Conservation (phyloP, 2,329 filamentous ascomycete species). For the Incumbomyces delicatus region DNA sequence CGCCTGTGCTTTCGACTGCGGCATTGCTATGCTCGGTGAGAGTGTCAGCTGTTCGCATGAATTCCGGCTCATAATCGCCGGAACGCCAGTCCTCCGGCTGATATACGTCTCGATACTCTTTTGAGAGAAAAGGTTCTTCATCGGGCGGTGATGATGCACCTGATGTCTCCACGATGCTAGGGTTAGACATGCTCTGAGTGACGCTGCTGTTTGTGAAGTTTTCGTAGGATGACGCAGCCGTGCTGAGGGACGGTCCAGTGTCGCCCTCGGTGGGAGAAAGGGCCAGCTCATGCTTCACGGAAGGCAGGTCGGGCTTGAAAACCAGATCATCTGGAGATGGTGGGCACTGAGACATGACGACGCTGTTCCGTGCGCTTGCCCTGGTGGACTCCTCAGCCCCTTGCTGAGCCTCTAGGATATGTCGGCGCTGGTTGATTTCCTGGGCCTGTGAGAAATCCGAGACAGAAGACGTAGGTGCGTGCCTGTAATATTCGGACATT, state of each 20-base stretch:
- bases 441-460: slow-evolving; percentile 22
- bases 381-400: slow-evolving; percentile 7
- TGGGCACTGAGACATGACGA: slow-evolving; percentile 17
- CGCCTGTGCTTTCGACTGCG: slow-evolving; percentile 8
- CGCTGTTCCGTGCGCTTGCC: slow-evolving; percentile 6
- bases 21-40: slow-evolving; percentile 15
- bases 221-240: slow-evolving; percentile 37
- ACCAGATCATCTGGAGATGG: slow-evolving; percentile 24
- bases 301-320: slow-evolving; percentile 11
- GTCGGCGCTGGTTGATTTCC: slow-evolving; percentile 21
- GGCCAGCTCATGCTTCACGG: slow-evolving; percentile 5
- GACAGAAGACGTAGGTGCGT: slow-evolving; percentile 14
- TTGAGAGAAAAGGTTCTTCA: slow-evolving; percentile 30
- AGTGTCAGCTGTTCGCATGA: slow-evolving; percentile 21
- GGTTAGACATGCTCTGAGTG: slow-evolving; percentile 38
- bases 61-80: slow-evolving; percentile 13
- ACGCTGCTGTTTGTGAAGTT: slow-evolving; percentile 38
- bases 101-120: slow-evolving; percentile 8
- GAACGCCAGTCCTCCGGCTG: slow-evolving; percentile 1
- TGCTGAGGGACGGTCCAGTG: slow-evolving; percentile 31
- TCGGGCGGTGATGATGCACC: slow-evolving; percentile 37
- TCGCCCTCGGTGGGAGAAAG: slow-evolving; percentile 8
- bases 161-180: slow-evolving; percentile 38
- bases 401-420: slow-evolving; percentile 18
- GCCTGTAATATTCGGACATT: not conserved